Evolutionary conservation across 2,329 filamentous ascomycete species (phyloP).

Genomic region (Thelonectria discophora): DNA sequence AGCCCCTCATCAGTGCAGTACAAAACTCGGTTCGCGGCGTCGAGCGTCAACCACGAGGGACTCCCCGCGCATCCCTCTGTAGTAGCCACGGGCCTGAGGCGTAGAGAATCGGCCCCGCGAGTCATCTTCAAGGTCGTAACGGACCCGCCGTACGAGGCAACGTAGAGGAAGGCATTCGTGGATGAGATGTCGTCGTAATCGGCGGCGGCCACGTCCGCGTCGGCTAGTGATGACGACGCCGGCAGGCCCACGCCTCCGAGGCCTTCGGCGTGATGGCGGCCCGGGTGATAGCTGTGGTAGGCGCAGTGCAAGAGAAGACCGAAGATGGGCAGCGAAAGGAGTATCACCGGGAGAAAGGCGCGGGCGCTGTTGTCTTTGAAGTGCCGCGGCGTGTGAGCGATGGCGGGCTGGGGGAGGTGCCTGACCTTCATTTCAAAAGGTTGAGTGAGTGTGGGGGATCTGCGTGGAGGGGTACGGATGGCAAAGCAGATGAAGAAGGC

Average conservation of each 20-base stretch:
- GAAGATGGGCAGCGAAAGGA: slow-evolving; percentile 28
- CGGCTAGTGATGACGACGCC: neutral
- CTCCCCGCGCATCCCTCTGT: slow-evolving; percentile 60
- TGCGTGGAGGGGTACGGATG: neutral
- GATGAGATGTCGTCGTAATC: neutral
- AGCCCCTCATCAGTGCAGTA: slow-evolving; percentile 70
- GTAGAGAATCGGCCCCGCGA: slow-evolving; percentile 22
- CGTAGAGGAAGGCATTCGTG: slow-evolving; percentile 49
- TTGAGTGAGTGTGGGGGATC: neutral
- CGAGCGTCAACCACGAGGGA: slow-evolving; percentile 69
- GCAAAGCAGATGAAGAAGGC: neutral
- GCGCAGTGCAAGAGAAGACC: slow-evolving; percentile 30
- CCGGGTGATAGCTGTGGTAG: slow-evolving; percentile 28
- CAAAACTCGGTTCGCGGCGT: slow-evolving; percentile 57
- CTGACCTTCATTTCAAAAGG: slow-evolving; percentile 24
- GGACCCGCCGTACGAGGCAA: slow-evolving; percentile 58
- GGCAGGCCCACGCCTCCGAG: neutral
- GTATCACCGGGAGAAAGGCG: slow-evolving; percentile 23
- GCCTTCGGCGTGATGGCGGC: slow-evolving; percentile 5
- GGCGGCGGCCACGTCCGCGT: neutral
- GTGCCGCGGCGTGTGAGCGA: neutral
- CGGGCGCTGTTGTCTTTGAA: slow-evolving; percentile 17
- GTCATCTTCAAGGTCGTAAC: slow-evolving; percentile 59
- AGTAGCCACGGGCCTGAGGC: slow-evolving; percentile 53
- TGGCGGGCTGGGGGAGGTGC: slow-evolving; percentile 13